Evolutionary conservation across 2,329 filamentous ascomycete species (phyloP).

Genomic region (Neocucurbitaria cava): DNA sequence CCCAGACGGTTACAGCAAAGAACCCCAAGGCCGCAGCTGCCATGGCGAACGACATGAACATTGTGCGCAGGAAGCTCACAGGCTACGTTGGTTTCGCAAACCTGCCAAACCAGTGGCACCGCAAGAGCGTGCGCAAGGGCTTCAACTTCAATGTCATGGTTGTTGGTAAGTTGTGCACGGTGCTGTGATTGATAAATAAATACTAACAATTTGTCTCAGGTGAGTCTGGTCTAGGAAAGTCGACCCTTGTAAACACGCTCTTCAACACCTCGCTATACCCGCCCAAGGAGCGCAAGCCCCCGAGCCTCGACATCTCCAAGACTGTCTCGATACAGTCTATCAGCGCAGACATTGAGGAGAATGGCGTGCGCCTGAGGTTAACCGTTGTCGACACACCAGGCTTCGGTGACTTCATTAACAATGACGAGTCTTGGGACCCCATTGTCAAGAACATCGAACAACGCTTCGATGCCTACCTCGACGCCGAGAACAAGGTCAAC

Average conservation of each 20-base stretch:
- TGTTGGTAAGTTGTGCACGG: conserved; percentile 78
- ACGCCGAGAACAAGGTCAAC: conserved; percentile 99
- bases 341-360: conserved; percentile 83
- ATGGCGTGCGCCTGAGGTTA: conserved; percentile 91
- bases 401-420: conserved; percentile 99
- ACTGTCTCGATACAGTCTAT: conserved; percentile 62
- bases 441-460: conserved; percentile 99
- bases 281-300: conserved; percentile 97
- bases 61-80: conserved; percentile 96
- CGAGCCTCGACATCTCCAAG: conserved; percentile 97
- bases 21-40: conserved; percentile 65
- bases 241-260: conserved; percentile 96
- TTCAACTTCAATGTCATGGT: conserved; percentile 99
- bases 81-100: conserved; percentile 99
- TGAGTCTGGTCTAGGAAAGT: conserved; percentile 99
- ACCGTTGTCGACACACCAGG: conserved; percentile 98
- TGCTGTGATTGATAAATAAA: not conserved
- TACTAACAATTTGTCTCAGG: conserved; percentile 61
- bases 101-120: conserved; percentile 99
- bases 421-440: conserved; percentile 98
- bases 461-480: conserved; percentile 96
- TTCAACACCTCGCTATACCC: conserved; percentile 99
- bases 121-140: conserved; percentile 99
- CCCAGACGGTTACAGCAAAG: conserved; percentile 69
- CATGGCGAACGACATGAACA: conserved; percentile 73